A percentile compares a stretch with the other conserved stretches of the same genome.
Evolutionary conservation across 2,329 filamentous ascomycete genomes (phyloP).

Genomic region (Arachnopeziza araneosa): DNA sequence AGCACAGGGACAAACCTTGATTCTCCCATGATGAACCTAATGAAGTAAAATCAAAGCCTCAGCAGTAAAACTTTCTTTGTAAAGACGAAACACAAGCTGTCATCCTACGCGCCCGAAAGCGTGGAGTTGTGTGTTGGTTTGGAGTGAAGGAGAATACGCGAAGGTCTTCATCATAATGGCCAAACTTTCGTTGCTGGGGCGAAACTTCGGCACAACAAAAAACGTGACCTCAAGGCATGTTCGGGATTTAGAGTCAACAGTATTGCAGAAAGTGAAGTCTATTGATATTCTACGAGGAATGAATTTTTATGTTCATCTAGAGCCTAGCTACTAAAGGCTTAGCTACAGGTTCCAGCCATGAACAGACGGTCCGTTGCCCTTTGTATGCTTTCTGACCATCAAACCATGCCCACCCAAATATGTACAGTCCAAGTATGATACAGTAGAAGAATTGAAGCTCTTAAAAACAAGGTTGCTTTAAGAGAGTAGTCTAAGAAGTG

Average conservation of each 20-base stretch:
- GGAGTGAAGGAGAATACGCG: background rate
- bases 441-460: background rate
- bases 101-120: background rate
- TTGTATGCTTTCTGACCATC: background rate
- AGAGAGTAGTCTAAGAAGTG: background rate
- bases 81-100: background rate
- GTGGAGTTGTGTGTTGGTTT: background rate
- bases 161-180: too few species aligned
- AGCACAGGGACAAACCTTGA: constrained; percentile 27
- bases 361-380: background rate
- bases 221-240: background rate
- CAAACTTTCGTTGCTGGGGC: background rate
- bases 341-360: background rate
- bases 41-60: background rate
- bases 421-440: background rate
- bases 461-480: background rate
- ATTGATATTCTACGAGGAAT: background rate
- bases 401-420: background rate
- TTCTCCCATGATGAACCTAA: constrained; percentile 28
- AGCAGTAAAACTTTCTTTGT: background rate
- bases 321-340: background rate
- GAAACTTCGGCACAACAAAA: background rate
- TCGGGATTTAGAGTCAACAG: too few species aligned
- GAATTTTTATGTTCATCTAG: background rate
- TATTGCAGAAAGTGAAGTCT: background rate